phyloP scores from a whole-genome alignment of 805 yeast species.

The Groenewaldozyma salmanticensis region DNA sequence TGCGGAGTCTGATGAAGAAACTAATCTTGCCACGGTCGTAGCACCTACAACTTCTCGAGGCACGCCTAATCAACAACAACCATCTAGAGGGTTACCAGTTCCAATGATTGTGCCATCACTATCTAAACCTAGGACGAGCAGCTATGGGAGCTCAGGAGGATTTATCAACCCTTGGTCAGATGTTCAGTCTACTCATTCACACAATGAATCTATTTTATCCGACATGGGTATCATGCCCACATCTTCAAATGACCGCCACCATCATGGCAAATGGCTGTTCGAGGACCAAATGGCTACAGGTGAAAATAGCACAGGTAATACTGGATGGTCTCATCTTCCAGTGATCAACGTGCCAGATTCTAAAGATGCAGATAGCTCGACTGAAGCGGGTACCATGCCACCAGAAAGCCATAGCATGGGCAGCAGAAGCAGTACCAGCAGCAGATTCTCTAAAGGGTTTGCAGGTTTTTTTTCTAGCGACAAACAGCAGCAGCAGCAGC shows the following conservation, averaged over 20 bases:
- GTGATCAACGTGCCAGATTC: neutral
- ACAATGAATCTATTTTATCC: conserved; percentile 3
- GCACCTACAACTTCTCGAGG: neutral
- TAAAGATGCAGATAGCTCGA: neutral
- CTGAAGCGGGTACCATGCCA: neutral
- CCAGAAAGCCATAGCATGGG: conserved; percentile 4
- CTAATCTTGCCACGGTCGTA: neutral
- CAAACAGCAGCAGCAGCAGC: neutral
- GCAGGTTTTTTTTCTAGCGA: conserved; percentile 14
- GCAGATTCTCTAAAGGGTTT: conserved; percentile 14
- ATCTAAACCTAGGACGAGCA: conserved; percentile 13
- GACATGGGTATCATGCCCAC: neutral
- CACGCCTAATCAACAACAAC: neutral
- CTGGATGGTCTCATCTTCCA: neutral
- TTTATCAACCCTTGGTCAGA: conserved; percentile 8
- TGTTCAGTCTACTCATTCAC: conserved; percentile 2
- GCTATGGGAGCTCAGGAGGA: conserved; percentile 8
- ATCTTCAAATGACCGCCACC: neutral
- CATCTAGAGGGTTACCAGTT: neutral
- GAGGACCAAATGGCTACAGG: neutral
- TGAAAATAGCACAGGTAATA: too few relatives aligned
- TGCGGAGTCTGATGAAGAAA: too few relatives aligned
- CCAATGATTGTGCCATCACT: neutral
- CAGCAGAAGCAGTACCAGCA: conserved; percentile 6
- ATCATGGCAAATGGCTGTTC: neutral